A percentile compares a stretch with the other conserved stretches of the same genome.
Evolutionary conservation across 305 asterid species (phyloP).

Genomic region (Withania somnifera): DNA sequence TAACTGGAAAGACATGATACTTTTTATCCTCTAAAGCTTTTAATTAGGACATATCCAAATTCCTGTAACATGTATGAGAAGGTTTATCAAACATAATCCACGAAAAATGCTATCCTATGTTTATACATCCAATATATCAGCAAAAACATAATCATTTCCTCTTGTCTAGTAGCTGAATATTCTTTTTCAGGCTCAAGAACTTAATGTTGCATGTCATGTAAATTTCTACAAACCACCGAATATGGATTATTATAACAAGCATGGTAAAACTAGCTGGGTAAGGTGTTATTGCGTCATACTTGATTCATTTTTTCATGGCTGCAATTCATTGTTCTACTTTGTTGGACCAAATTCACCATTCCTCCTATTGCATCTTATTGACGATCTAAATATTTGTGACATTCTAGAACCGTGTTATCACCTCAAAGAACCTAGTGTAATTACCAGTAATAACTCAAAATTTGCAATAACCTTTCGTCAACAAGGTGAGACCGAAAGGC

Average conservation of each 20-base stretch:
- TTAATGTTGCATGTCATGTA: conserved; percentile 44
- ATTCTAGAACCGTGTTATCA: conserved; percentile 97
- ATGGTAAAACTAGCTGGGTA: conserved; percentile 44
- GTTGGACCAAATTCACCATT: neutral
- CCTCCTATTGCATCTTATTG: conserved; percentile 36
- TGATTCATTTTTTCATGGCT: neutral
- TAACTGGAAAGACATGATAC: neutral
- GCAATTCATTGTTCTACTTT: neutral
- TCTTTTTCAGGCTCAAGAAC: conserved; percentile 41
- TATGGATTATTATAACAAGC: conserved; percentile 39
- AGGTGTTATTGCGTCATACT: conserved; percentile 7
- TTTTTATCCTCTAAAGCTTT: neutral
- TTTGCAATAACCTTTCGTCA: conserved; percentile 77
- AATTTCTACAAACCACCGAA: conserved; percentile 40
- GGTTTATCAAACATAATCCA: neutral
- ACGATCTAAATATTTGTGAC: conserved; percentile 55
- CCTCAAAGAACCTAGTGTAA: conserved; percentile 15
- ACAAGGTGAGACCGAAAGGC: conserved; percentile 85
- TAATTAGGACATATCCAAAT: neutral
- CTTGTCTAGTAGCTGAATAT: neutral
- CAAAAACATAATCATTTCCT: neutral
- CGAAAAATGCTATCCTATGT: neutral
- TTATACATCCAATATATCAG: neutral
- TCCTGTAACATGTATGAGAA: neutral
- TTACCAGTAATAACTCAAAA: conserved; percentile 14